These are phyloP conservation scores for Penicillium sclerotigenum DNA, from an alignment of 2,329 filamentous ascomycete genomes.

Conservation along the genomic window DNA sequence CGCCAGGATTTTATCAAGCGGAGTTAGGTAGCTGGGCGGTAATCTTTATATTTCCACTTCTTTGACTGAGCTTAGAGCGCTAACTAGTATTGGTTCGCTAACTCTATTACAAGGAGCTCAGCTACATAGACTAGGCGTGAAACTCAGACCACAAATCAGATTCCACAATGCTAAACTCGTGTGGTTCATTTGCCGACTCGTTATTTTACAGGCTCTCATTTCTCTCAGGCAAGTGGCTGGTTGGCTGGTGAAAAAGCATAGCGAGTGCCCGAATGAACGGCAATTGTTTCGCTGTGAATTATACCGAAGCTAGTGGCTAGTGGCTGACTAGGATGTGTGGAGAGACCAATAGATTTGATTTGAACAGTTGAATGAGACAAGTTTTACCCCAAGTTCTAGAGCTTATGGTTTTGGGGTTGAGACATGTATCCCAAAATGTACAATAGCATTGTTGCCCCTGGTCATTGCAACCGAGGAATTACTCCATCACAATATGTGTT, in stretches of 20 bases:
- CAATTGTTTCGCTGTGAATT: slow-evolving; percentile 11
- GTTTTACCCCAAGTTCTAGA: too few species aligned
- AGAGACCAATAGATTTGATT: neutral
- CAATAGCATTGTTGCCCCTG: too few species aligned
- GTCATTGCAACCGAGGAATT: neutral
- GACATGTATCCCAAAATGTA: neutral
- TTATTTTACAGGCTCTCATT: neutral
- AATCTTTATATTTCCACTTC: neutral
- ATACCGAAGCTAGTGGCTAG: slow-evolving; percentile 2
- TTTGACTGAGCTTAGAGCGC: neutral
- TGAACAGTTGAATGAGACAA: neutral
- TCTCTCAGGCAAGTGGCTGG: too few species aligned
- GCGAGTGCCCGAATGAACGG: neutral
- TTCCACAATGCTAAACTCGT: neutral
- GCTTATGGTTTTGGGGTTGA: neutral
- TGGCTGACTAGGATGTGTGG: too few species aligned
- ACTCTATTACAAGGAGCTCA: neutral
- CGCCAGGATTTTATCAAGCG: neutral
- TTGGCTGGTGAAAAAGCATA: neutral
- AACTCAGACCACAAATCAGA: neutral
- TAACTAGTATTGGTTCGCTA: neutral
- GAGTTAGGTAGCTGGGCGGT: neutral
- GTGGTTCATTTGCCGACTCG: neutral
- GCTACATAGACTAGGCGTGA: neutral
- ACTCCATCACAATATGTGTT: neutral